Conservation (phyloP, 2,329 filamentous ascomycete species). For the Aspergillus sclerotialis region DNA sequence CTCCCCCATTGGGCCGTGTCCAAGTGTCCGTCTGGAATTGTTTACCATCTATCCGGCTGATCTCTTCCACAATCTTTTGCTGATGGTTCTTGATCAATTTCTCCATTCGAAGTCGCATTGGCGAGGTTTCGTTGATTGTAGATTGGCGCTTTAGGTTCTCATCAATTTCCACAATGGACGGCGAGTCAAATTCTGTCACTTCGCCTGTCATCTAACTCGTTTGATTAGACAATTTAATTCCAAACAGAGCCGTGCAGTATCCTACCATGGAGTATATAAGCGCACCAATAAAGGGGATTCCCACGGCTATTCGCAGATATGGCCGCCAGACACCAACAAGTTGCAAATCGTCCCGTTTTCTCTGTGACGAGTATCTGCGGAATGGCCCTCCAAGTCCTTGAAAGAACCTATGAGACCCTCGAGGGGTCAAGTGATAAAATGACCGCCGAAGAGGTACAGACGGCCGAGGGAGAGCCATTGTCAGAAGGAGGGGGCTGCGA, state of each 20-base stretch:
- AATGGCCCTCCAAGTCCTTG: conserved; percentile 12
- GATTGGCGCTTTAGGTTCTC: conserved; percentile 71
- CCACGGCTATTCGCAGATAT: conserved; percentile 43
- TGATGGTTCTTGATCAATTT: conserved; percentile 92
- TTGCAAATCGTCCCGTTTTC: conserved; percentile 15
- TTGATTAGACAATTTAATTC: conserved; percentile 8
- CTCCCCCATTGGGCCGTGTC: conserved; percentile 80
- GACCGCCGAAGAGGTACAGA: conserved; percentile 29
- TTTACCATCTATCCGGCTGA: conserved; percentile 77
- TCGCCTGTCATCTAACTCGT: conserved; percentile 27
- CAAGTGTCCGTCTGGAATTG: conserved; percentile 80
- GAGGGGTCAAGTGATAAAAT: conserved; percentile 18
- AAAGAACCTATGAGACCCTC: conserved; percentile 13
- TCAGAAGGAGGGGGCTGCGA: conserved; percentile 8
- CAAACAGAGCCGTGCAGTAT: neutral
- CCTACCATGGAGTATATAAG: conserved; percentile 47
- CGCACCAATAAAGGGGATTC: conserved; percentile 42
- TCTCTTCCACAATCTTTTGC: conserved; percentile 72
- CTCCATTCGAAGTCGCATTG: conserved; percentile 98
- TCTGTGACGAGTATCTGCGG: conserved; percentile 20
- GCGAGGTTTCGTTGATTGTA: conserved; percentile 67
- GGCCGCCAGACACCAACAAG: conserved; percentile 37
- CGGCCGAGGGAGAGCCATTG: conserved; percentile 26
- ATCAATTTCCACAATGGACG: conserved; percentile 79
- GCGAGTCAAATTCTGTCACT: conserved; percentile 32